Conservation (phyloP, 2,329 filamentous ascomycete species). For the Diaporthe longicolla region DNA sequence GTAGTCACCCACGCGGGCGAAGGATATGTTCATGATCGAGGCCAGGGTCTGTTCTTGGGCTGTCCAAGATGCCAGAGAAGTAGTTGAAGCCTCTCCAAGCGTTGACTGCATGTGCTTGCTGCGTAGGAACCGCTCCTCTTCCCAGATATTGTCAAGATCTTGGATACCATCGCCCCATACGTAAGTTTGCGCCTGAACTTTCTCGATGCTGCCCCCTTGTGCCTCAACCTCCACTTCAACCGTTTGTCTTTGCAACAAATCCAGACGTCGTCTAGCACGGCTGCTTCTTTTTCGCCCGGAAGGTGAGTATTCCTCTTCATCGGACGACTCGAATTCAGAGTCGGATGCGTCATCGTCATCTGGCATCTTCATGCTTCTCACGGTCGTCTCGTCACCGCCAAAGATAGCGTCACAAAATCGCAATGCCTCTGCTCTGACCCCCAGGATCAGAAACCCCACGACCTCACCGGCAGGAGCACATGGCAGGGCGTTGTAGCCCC, state of each 20-base stretch:
- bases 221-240: constrained; percentile 9
- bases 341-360: not conserved
- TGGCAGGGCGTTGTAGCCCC: not conserved
- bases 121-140: constrained; percentile 1
- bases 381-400: not conserved
- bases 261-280: not conserved
- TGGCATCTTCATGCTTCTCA: constrained; percentile 5
- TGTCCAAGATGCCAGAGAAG: not conserved
- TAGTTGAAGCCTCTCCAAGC: not conserved
- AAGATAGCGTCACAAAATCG: not conserved
- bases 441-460: not conserved
- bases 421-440: not conserved
- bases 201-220: not conserved
- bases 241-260: not conserved
- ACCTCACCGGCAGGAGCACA: not conserved
- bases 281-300: too few relatives aligned
- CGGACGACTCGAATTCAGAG: not conserved
- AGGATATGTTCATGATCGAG: constrained; percentile 16
- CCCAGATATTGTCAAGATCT: not conserved
- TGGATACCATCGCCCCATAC: not conserved
- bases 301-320: not conserved
- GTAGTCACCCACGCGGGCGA: constrained; percentile 3
- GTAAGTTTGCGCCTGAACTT: not conserved
- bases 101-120: constrained; percentile 3
- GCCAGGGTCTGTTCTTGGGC: not conserved